Evolutionary conservation across 805 yeast genomes (phyloP).

Genomic region (Komagataella mondaviorum): DNA sequence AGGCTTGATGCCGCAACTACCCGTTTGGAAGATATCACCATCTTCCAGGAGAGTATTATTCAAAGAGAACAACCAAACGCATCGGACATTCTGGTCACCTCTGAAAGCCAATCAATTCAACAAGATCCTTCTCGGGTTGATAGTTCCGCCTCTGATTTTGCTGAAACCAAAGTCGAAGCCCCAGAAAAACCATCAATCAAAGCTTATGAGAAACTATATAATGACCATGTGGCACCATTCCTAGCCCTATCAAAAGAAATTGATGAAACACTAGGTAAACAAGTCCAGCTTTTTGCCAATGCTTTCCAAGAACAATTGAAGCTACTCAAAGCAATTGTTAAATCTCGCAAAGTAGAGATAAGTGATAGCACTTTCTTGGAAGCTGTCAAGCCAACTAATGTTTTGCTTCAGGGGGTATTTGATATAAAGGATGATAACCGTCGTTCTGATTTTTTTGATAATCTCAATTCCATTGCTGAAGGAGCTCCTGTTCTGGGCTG

Average conservation of each 20-base stretch:
- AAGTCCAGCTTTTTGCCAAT: conserved; percentile 30
- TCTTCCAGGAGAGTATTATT: conserved; percentile 52
- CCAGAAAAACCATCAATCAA: conserved; percentile 28
- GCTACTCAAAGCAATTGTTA: conserved; percentile 44
- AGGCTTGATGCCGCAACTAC: conserved; percentile 90
- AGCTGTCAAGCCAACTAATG: conserved; percentile 58
- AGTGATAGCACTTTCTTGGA: conserved; percentile 38
- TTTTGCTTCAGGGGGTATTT: conserved; percentile 39
- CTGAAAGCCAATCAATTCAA: conserved; percentile 9
- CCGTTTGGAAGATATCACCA: conserved; percentile 78
- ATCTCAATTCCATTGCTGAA: conserved; percentile 75
- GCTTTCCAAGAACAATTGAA: conserved; percentile 49
- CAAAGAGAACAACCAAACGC: conserved; percentile 7
- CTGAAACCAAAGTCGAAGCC: conserved; percentile 9
- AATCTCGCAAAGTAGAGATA: conserved; percentile 52
- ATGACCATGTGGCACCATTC: conserved; percentile 44
- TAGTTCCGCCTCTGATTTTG: conserved; percentile 8
- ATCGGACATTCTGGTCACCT: conserved; percentile 1
- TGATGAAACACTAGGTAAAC: conserved; percentile 44
- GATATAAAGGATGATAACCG: conserved; percentile 67
- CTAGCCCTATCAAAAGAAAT: conserved; percentile 35
- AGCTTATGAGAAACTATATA: conserved; percentile 43
- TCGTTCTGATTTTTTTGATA: conserved; percentile 47
- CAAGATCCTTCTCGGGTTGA: conserved; percentile 7
- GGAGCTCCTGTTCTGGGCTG: conserved; percentile 88